Evolutionary conservation across 1,284 basidiomycete species (phyloP).

Genomic region (Irpex sp.): DNA sequence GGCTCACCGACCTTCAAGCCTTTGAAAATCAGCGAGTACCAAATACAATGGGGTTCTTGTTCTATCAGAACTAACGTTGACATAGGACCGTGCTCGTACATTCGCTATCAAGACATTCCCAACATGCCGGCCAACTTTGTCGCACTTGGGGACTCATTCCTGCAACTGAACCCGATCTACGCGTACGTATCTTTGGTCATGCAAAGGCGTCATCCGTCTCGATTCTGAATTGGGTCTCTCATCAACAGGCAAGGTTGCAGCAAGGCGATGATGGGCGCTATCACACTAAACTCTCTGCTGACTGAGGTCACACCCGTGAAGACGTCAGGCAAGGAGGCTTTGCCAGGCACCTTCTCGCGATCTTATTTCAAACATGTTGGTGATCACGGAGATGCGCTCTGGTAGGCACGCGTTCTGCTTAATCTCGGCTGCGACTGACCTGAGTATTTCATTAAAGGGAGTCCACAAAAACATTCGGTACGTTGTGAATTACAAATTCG

Average conservation of each 20-base stretch:
- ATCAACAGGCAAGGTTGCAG: constrained; percentile 13
- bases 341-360: constrained; percentile 7
- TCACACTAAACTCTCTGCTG: constrained; percentile 11
- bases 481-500: neutral
- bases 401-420: constrained; percentile 2
- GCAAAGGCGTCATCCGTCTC: neutral
- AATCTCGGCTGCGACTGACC: neutral
- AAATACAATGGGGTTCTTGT: neutral
- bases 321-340: neutral
- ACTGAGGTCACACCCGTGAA: neutral
- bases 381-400: constrained; percentile 13
- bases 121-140: constrained; percentile 11
- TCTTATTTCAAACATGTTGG: constrained; percentile 10
- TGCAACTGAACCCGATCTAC: constrained; percentile 15
- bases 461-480: constrained; percentile 15
- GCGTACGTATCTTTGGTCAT: constrained; percentile 6
- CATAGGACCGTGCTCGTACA: constrained; percentile 14
- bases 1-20: constrained; percentile 13
- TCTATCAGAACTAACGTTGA: neutral
- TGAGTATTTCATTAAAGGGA: constrained; percentile 6
- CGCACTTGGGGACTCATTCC: constrained; percentile 11
- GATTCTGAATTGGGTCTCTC: neutral
- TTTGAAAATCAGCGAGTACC: constrained; percentile 10
- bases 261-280: constrained; percentile 15
- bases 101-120: constrained; percentile 12